Base-by-base conservation (phyloP, 805 yeast genomes). In the Saturnispora quitensis region DNA sequence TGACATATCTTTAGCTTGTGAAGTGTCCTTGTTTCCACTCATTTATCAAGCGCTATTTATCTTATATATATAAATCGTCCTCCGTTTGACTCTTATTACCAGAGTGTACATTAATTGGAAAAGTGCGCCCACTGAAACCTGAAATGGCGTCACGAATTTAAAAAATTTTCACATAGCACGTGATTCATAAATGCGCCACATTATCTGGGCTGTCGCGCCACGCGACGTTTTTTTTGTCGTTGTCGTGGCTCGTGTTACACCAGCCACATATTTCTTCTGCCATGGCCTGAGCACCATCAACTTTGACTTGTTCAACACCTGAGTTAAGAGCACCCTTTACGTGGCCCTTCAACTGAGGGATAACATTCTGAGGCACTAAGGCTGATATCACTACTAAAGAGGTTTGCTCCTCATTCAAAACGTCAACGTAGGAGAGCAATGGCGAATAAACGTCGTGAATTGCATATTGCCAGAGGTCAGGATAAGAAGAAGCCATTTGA, bases 331-430 rank as follows among this genome's bases (percentile, higher is more conserved):
- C 97, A 0, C 97, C 97, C 64, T 76, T 79, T 55, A 90, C 73
- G 63, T 90, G 97, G 0, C 97, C 97, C 67, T 88, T 86, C 57
- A 90, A 73, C 60, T 90, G 97, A 0, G 96, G 96, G 58, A 86
- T 88, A 10, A 90, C 97, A 65, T 90, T 95, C 63, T 88, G 96
- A 1, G 97, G 97, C 10, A 90, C 81, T 57, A 90, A 73, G 55
- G 91, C 76, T 0, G 95, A 82, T 17, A 90, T 77, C 2, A 90
- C 80, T 33, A 88, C 82, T 53, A 88, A 63, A 33, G 91, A 81
- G 1, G 96, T 84, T 56, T 89, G 95, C 56, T 72, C 73, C 1
- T 85, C 81, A 4, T 73, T 62, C 28, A 90, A 67, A 1, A 88
- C 73, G 3, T 74, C 82, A 17, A 81, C 76, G 64, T 68, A 84